Percentiles rank a stretch among this genome's conserved stretches.
phyloP scores from a whole-genome alignment of 306 rosid genomes.

The Quercus aquifolioides region DNA sequence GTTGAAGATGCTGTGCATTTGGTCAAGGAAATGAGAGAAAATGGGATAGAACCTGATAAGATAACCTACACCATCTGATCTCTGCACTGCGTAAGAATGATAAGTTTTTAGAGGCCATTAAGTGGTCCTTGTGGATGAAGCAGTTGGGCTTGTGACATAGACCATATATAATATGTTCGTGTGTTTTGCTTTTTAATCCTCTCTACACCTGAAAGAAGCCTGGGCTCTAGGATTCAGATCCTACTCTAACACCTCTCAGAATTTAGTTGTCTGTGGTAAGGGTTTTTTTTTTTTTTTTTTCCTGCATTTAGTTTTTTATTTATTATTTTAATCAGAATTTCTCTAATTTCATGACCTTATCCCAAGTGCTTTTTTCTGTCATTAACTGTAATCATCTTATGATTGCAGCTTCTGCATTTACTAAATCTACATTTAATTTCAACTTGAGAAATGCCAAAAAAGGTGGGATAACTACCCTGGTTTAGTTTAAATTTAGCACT shows the following conservation, averaged over 20 bases:
- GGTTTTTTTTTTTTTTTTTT: neutral
- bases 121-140: conserved; percentile 98
- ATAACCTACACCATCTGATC: conserved; percentile 69
- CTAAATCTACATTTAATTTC: neutral
- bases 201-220: conserved; percentile 11
- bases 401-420: neutral
- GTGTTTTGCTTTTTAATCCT: conserved; percentile 9
- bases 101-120: conserved; percentile 82
- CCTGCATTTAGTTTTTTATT: neutral
- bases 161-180: conserved; percentile 10
- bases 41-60: conserved; percentile 80
- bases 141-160: conserved; percentile 62
- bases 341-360: neutral
- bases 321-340: neutral
- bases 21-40: conserved; percentile 84
- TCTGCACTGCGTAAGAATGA: conserved; percentile 66
- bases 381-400: neutral
- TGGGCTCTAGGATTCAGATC: conserved; percentile 1
- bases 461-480: neutral
- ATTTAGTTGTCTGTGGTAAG: conserved; percentile 14
- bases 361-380: neutral
- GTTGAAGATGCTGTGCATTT: conserved; percentile 77
- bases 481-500: neutral
- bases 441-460: neutral
- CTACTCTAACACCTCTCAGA: conserved; percentile 1